Evolutionary conservation across 2,329 filamentous ascomycete genomes (phyloP).

Genomic region (Talaromyces piceae): DNA sequence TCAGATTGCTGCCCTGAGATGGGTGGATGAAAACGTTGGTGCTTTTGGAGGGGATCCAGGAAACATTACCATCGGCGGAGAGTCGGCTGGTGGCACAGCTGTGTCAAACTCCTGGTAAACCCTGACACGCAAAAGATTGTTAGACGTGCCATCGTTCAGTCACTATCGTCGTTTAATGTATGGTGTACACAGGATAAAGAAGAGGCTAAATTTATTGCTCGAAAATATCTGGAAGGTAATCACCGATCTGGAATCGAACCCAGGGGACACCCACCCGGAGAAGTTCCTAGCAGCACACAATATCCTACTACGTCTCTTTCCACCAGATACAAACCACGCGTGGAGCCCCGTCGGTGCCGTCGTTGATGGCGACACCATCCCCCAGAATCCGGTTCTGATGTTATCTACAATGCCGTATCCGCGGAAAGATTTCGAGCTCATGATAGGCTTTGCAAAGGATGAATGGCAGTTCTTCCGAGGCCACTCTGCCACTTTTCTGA

Average conservation of each 20-base stretch:
- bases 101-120: not conserved
- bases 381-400: not conserved
- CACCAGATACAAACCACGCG: not conserved
- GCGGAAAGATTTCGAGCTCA: not conserved
- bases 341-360: not conserved
- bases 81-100: conserved; percentile 19
- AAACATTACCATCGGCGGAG: conserved; percentile 19
- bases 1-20: conserved; percentile 13
- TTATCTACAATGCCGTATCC: not conserved
- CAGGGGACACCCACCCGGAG: no score
- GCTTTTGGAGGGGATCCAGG: conserved; percentile 22
- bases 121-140: not conserved
- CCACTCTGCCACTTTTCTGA: not conserved
- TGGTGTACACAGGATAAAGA: not conserved
- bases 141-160: not conserved
- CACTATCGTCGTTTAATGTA: not conserved
- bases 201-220: not conserved
- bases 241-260: not conserved
- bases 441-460: conserved; percentile 3
- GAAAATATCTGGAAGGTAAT: not conserved
- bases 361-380: not conserved
- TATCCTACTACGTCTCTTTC: not conserved
- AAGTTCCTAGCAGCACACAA: not conserved
- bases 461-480: not conserved
- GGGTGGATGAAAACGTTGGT: conserved; percentile 20